Evolutionary conservation across 352 stramenopile species (phyloP).

Genomic region (Phytopythium kandeliae): DNA sequence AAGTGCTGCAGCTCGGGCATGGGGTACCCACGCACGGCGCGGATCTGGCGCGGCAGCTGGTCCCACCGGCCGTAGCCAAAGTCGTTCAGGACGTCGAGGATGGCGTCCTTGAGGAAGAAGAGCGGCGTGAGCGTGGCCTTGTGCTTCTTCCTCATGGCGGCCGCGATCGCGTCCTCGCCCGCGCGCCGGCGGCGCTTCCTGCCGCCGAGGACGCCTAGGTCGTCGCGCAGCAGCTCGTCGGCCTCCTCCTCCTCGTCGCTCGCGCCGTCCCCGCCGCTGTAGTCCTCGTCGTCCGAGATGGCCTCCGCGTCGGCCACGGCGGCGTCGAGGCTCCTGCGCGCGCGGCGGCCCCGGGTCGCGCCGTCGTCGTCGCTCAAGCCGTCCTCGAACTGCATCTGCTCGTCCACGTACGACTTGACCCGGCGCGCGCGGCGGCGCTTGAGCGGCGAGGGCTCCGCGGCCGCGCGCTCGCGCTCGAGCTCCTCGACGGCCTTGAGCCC

Average conservation of each 20-base stretch:
- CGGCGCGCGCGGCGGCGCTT: slow-evolving; percentile 53
- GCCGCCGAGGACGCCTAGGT: slow-evolving; percentile 16
- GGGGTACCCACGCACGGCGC: slow-evolving; percentile 34
- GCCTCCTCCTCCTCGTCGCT: slow-evolving; percentile 56
- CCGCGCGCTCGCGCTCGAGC: slow-evolving; percentile 33
- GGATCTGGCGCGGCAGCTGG: slow-evolving; percentile 37
- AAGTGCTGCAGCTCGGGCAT: slow-evolving; percentile 37
- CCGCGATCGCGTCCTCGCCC: neutral
- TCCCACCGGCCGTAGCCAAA: slow-evolving; percentile 86
- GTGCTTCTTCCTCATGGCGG: slow-evolving; percentile 19
- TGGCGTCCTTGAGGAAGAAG: slow-evolving; percentile 27
- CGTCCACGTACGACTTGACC: slow-evolving; percentile 60
- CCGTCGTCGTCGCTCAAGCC: slow-evolving; percentile 46
- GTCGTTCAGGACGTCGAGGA: slow-evolving; percentile 42
- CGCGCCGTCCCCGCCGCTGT: slow-evolving; percentile 11
- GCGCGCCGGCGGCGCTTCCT: slow-evolving; percentile 15
- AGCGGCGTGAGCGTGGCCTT: slow-evolving; percentile 27
- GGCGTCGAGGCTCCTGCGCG: slow-evolving; percentile 44
- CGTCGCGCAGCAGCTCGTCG: slow-evolving; percentile 42
- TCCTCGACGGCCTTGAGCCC: slow-evolving; percentile 71
- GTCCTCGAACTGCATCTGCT: slow-evolving; percentile 26
- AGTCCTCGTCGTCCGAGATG: slow-evolving; percentile 47
- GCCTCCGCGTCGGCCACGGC: slow-evolving; percentile 17
- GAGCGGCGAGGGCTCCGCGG: slow-evolving; percentile 54
- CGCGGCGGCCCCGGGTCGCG: slow-evolving; percentile 15